Base-by-base conservation (phyloP, 2,329 filamentous ascomycete species). In the Aquanectria penicillioides region DNA sequence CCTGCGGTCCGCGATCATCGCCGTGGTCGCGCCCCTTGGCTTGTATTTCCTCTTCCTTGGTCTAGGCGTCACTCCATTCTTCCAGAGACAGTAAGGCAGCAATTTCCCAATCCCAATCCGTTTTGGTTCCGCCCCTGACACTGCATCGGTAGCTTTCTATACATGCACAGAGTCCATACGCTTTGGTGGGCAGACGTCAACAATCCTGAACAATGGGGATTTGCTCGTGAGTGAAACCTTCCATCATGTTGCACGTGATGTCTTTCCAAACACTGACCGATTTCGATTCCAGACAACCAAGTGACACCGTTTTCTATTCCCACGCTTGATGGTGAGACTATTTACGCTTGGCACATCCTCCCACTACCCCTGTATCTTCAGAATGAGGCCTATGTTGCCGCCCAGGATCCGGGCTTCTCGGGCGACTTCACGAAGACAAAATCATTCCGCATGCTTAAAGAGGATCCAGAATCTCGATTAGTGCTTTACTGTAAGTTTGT, bases 271-370 rank as follows among this genome's bases (percentile, higher is more conserved):
- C 9, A 44, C 59, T 68, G 15, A 63, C 49, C n/a, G n/a, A 40
- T 5, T 25, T 9, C 40, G 20, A 12, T 15, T 37, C 2, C 66
- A 94, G 91, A 87, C 71, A 93, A 93, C 67, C 94, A 98, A 77
- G 90, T 97, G 3, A 93, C 92, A 6, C 91, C 94, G 0, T 97
- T 98, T 74, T 87, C 86, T 43, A 77, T 98, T 31, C 78, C 77
- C 4, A 95, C 93, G 0, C 80, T 86, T 1, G 94, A 97, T 73
- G 86, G 88, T 33, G 89, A 94, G 74, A 86, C 81, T 2, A 78
- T 98, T 15, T 96, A 95, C 71, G 91, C 91, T 22, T 98, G 94
- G 94, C 94, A 97, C 71, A 84, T 98, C 52, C 79, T 97, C 44
- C 94, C 94, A 0, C 77, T 96, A 6, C 87, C 89, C 48, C 79